A percentile compares a stretch with the other conserved stretches of the same genome.
phyloP scores from a whole-genome alignment of 441 rosid genomes.

The Dalechampia spathulata region DNA sequence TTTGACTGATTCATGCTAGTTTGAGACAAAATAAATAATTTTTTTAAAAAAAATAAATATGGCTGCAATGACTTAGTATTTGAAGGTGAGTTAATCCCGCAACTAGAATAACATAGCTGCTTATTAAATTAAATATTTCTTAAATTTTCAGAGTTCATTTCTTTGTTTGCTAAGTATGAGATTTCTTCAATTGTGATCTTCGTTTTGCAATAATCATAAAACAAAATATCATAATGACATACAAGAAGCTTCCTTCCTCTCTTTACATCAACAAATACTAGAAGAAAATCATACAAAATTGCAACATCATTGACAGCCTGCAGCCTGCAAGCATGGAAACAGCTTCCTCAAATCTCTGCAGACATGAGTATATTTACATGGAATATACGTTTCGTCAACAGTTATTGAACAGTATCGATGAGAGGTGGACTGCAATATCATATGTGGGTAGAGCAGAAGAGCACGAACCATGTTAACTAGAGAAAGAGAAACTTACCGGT shows the following conservation, averaged over 20 bases:
- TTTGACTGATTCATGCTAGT: no score
- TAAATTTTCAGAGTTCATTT: no score
- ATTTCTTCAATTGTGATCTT: no score
- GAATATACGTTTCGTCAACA: neutral
- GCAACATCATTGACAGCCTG: neutral
- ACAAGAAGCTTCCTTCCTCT: slow-evolving; percentile 1
- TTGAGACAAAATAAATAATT: no score
- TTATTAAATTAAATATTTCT: no score
- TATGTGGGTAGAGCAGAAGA: neutral
- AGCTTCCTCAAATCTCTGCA: no score
- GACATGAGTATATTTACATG: neutral
- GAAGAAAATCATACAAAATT: neutral
- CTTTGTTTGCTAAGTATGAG: no score
- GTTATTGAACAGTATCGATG: neutral
- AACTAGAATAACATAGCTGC: no score
- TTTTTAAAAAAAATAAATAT: no score
- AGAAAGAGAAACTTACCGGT: neutral
- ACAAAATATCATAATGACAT: neutral
- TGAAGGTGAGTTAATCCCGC: no score
- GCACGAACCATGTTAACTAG: neutral
- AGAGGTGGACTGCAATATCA: neutral
- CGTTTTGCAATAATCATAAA: no score
- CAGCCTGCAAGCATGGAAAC: slow-evolving; percentile 2
- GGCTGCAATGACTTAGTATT: no score
- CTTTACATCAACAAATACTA: neutral